Base-by-base conservation (phyloP, 2,329 filamentous ascomycete species). In the Xylaria sp. region DNA sequence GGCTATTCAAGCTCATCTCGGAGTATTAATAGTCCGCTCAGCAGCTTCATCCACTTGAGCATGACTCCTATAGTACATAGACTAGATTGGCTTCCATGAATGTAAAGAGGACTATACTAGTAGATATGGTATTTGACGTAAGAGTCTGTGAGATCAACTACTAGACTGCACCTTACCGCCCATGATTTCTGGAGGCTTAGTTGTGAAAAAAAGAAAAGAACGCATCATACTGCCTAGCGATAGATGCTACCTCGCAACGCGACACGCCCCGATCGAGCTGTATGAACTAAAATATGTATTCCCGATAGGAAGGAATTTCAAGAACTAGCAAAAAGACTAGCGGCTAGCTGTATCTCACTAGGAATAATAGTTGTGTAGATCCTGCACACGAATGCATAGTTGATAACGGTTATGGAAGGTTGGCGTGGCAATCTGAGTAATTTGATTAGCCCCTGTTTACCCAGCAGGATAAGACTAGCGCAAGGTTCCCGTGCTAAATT, bases 361-460 rank as follows among this genome's bases (percentile, higher is more conserved):
- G 27, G 54, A 60, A 63, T 55, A 48, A 60, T 68, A 68, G 60
- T 60, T 51, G n/a, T 35, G 65, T 48, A 60, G 65, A 60, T 60
- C 60, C 37, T 50, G 29, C 29, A 48, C 51, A 51, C 27, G 40
- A 61, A 47, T 42, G 53, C 40, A 54, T 21, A 40, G 27, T 57
- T 60, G 50, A 55, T 66, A 23, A 37, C 53, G n/a, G 44, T 63
- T 51, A 21, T 47, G 44, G 59, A 63, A 63, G 53, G 44, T 53
- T 61, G 50, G 27, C 9, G 9, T 58, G 35, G n/a, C 35, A 51
- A 54, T 57, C 35, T 50, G 51, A 51, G 29, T n/a, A 40, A 23
- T 51, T 32, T 12, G 16, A 18, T 18, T 18, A n/a, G 18, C n/a
- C 37, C 44, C 18, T 42, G 29, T n/a, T 27, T 25, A 21, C 54